Base-by-base conservation (phyloP, 768 basidiomycete genomes). In the Auricularia sp. region DNA sequence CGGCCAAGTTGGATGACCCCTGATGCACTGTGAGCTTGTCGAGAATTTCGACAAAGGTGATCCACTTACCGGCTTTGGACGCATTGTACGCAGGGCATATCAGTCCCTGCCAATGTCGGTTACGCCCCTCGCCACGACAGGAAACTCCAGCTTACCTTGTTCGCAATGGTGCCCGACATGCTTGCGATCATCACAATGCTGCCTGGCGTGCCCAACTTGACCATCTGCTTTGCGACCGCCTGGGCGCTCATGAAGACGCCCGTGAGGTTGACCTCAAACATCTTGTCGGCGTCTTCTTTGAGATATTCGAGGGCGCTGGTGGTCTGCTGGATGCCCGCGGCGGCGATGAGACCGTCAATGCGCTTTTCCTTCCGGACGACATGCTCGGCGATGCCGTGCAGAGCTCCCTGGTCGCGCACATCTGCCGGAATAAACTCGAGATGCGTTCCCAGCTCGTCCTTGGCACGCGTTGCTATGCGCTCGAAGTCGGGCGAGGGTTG, bases 271-370 rank as follows among this genome's bases (percentile, higher is more conserved):
- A 88, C 79, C 59, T 83, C 82, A 70, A 88, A 70, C 64, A 86
- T 88, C 70, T 87, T 82, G 70, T 80, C 76, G 71, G 90, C 91
- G 67, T 87, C 79, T 65, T 82, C 73, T 12, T 77, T 86, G 1
- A 86, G 81, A 70, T 88, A 89, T 56, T 84, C 81, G 73, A 90
- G 72, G 21, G 63, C 66, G 4, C 42, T 42, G 33, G 42, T 78
- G 0, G 76, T 69, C 68, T 81, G 83, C 71, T 88, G 71, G 62
- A 91, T 82, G 23, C 90, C 91, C 51, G 90, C 90, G 18, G 90
- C 89, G 3, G 90, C 90, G 65, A 91, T 73, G 68, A 87, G 89
- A 16, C 87, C 79, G 71, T 93, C 90, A 77, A 92, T 80, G 67
- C 89, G 77, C 18, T 82, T 81, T 66, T 91, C 90, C 67, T 75